Evolutionary conservation across 345 rosid genomes (phyloP).

Genomic region (Eutrema yunnanense): DNA sequence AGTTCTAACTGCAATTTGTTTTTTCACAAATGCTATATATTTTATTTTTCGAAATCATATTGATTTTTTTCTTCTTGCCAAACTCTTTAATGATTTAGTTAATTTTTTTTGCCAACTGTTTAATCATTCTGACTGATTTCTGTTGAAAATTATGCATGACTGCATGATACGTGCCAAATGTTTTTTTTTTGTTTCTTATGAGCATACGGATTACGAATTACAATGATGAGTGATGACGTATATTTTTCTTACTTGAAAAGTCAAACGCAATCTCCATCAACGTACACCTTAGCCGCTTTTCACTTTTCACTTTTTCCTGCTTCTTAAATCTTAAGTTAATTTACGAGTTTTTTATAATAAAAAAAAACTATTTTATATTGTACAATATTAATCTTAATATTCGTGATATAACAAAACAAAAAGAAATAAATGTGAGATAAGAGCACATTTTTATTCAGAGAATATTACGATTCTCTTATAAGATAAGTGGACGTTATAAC

Average conservation of each 20-base stretch:
- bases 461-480: too few species aligned
- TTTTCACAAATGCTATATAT: neutral
- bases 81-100: constrained; percentile 8
- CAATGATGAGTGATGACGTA: neutral
- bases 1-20: neutral
- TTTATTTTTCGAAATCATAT: neutral
- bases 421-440: too few species aligned
- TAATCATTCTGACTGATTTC: neutral
- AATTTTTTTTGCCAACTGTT: neutral
- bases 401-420: too few species aligned
- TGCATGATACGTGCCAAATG: neutral
- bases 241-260: neutral
- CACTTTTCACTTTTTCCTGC: too few species aligned
- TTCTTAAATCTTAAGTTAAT: too few species aligned
- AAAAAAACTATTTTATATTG: too few species aligned
- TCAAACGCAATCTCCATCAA: too few species aligned
- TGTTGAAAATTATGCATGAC: neutral
- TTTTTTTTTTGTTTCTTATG: neutral
- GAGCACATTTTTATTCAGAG: too few species aligned
- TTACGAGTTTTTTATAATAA: too few species aligned
- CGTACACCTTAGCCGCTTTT: too few species aligned
- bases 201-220: neutral
- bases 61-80: neutral
- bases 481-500: too few species aligned
- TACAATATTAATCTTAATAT: too few species aligned